Conservation (phyloP, 192 early-diverging fungal species). For the Backusella luteola region DNA sequence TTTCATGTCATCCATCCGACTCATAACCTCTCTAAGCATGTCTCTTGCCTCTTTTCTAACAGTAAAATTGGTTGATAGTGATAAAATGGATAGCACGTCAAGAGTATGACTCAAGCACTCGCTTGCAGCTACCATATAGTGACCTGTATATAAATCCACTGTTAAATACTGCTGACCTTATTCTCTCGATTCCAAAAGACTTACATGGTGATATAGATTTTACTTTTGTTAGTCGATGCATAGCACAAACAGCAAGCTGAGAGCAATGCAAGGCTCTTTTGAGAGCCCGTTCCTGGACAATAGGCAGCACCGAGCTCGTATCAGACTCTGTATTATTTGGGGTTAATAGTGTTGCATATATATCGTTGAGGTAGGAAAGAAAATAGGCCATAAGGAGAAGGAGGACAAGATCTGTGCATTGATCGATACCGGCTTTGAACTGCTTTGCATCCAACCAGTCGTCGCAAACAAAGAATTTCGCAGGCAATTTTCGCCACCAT, state of each 20-base stretch:
- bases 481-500: not conserved
- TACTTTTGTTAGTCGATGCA: not conserved
- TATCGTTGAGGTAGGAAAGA: not conserved
- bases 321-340: not conserved
- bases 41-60: not conserved
- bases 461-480: not conserved
- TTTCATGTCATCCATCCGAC: not conserved
- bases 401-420: not conserved
- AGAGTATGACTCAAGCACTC: not conserved
- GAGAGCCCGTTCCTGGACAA: not conserved
- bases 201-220: conserved; percentile 1
- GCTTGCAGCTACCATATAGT: not conserved
- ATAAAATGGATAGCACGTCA: not conserved
- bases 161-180: not conserved
- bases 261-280: not conserved
- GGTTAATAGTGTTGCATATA: not conserved
- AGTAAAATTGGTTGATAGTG: not conserved
- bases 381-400: not conserved
- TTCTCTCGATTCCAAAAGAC: not conserved
- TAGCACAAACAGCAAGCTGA: not conserved
- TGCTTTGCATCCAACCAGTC: not conserved
- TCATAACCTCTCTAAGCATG: not conserved
- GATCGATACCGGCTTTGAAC: not conserved
- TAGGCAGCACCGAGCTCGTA: not conserved
- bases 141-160: not conserved